Percentiles rank a stretch among this genome's conserved stretches.
Evolutionary conservation across 2,329 filamentous ascomycete genomes (phyloP).

Genomic region (Aspergillus sp.): DNA sequence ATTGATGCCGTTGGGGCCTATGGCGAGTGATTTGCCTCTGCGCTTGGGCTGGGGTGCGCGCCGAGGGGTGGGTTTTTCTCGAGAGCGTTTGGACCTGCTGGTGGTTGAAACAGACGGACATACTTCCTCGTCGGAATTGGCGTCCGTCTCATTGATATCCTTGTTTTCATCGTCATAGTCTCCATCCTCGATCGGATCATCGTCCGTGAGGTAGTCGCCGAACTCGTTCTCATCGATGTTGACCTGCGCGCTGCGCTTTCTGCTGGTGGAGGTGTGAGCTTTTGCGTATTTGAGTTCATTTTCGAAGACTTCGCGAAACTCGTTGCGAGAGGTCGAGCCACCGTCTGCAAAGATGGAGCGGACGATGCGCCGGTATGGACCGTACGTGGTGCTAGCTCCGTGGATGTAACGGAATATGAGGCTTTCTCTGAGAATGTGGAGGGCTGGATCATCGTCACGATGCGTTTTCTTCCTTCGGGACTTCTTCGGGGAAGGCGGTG

Average conservation of each 20-base stretch:
- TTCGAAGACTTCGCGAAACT: conserved; percentile 49
- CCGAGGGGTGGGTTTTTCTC: conserved; percentile 18
- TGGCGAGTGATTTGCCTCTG: neutral
- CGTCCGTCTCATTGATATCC: conserved; percentile 1
- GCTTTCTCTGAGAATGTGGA: conserved; percentile 37
- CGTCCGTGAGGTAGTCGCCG: conserved; percentile 46
- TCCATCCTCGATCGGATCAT: conserved; percentile 33
- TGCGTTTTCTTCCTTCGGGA: conserved; percentile 21
- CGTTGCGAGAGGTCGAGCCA: conserved; percentile 34
- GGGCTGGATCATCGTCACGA: conserved; percentile 12
- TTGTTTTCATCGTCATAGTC: conserved; percentile 31
- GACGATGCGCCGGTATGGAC: conserved; percentile 45
- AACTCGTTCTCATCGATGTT: conserved; percentile 50
- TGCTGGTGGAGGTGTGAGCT: conserved; percentile 32
- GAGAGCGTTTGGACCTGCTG: conserved; percentile 34
- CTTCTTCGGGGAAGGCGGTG: neutral
- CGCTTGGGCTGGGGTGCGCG: conserved; percentile 22
- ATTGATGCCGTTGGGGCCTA: conserved; percentile 3
- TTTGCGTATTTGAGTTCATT: conserved; percentile 45
- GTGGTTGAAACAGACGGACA: conserved; percentile 8
- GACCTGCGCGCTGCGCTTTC: conserved; percentile 44
- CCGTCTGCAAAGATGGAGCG: conserved; percentile 52
- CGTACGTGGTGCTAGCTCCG: conserved; percentile 30
- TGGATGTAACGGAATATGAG: conserved; percentile 48
- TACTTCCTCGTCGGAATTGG: too few species aligned